Base-by-base conservation (phyloP, 331 rosid genomes). In the Cydonia oblonga region DNA sequence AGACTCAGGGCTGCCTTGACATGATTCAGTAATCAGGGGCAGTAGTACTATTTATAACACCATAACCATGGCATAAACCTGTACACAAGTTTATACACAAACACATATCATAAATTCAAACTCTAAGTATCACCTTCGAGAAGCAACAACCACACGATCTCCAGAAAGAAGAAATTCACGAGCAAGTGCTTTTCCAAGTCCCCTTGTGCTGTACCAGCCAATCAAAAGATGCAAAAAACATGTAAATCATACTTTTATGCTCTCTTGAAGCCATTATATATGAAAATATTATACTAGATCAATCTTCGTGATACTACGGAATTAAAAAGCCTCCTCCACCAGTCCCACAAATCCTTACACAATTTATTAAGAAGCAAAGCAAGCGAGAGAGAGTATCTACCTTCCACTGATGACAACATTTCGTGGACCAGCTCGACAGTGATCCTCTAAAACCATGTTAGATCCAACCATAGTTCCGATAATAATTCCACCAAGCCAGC, bases 401-500 rank as follows among this genome's bases (percentile, higher is more conserved):
- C 98, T 93, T 71, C 98, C 98, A 4, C 96, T 93, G n/a, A 93
- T 86, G 72, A 93, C 90, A 63, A 93, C 96, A 71, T 89, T 89
- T 2, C 96, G 91, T 3, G 97, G 97, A 83, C 98, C 97, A 24
- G 95, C 96, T 9, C 96, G 88, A 65, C 84, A 91, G 67, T 88
- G 92, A 66, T 93, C 97, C 58, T 89, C 98, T 76, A 93, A 79
- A 38, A 91, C 97, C 91, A 82, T 78, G 80, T 93, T 93, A 76
- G 96, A 84, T 66, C 98, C 98, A 49, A 91, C 84, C 98, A 93
- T 91, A 25, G 96, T 91, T 57, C 98, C 98, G 64, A 93, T 89
- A 54, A 93, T 86, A 71, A 91, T 78, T 82, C 98, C 98, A 75
- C 98, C 98, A 13, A 93, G 91, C 97, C 98, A 93, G 74, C 98